Conservation (phyloP, 768 basidiomycete genomes). For the Roridomyces roridus region DNA sequence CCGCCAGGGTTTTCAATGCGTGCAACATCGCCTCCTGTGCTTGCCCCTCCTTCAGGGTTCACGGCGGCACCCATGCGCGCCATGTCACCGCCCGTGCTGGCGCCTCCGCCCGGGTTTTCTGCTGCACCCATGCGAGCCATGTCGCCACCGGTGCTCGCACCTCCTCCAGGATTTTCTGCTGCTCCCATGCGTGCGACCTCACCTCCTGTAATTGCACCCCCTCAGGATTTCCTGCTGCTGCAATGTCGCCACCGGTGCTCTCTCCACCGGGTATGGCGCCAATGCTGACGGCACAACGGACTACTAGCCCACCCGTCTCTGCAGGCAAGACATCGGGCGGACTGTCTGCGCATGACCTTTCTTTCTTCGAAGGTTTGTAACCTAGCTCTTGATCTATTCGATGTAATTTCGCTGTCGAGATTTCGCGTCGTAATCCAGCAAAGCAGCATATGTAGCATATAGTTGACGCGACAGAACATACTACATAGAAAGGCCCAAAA, state of each 20-base stretch:
- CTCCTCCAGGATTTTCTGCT: slow-evolving; percentile 17
- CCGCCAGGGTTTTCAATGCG: slow-evolving; percentile 2
- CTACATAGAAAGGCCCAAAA: slow-evolving; percentile 17
- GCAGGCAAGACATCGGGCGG: slow-evolving; percentile 49
- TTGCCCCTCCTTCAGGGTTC: slow-evolving; percentile 4
- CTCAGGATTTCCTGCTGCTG: slow-evolving; percentile 2
- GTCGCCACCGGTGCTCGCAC: background rate
- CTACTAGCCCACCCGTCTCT: slow-evolving; percentile 20
- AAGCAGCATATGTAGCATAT: slow-evolving; percentile 16
- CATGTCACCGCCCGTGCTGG: background rate
- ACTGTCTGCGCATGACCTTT: slow-evolving; percentile 82
- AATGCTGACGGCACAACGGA: slow-evolving; percentile 4
- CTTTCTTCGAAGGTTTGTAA: slow-evolving; percentile 84
- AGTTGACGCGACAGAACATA: slow-evolving; percentile 13
- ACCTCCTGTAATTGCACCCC: slow-evolving; percentile 2
- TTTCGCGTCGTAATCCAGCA: slow-evolving; percentile 6
- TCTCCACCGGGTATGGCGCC: background rate
- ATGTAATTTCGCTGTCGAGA: slow-evolving; percentile 15
- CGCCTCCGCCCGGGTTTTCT: background rate
- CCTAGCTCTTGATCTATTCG: slow-evolving; percentile 3
- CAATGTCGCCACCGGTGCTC: slow-evolving; percentile 6
- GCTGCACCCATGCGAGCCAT: too few relatives aligned
- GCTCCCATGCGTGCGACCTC: slow-evolving; percentile 4
- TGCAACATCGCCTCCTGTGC: slow-evolving; percentile 1
- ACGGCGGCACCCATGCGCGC: slow-evolving; percentile 1